Conservation (phyloP, 2,329 filamentous ascomycete species). For the Stachybotrys chlorohalonatus region DNA sequence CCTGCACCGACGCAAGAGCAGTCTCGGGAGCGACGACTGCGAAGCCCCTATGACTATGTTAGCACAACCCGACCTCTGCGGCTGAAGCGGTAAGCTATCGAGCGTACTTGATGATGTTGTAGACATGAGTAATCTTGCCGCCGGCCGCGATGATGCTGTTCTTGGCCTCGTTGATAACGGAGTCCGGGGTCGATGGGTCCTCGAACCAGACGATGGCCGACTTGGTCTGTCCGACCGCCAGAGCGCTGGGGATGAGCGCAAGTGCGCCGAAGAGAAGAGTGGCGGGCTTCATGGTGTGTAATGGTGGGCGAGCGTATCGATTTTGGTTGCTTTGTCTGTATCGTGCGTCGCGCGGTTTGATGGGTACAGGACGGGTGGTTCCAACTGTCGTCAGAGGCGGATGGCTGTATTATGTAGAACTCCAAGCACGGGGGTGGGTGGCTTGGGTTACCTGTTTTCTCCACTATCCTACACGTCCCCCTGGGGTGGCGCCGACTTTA, state of each 20-base stretch:
- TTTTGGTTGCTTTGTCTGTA: background rate
- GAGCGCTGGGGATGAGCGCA: conserved; percentile 46
- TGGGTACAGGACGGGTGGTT: background rate
- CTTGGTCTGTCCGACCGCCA: conserved; percentile 59
- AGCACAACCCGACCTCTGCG: conserved; percentile 8
- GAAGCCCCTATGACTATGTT: conserved; percentile 54
- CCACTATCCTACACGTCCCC: background rate
- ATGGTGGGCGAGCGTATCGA: background rate
- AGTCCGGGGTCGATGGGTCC: conserved; percentile 52
- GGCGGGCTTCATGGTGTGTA: conserved; percentile 53
- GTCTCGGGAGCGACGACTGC: conserved; percentile 63
- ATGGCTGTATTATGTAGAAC: background rate
- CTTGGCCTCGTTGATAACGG: conserved; percentile 62
- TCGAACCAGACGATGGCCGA: conserved; percentile 74
- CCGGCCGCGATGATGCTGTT: conserved; percentile 59
- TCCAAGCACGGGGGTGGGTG: background rate
- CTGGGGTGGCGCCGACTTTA: background rate
- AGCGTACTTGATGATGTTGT: conserved; percentile 57
- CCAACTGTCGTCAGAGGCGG: background rate
- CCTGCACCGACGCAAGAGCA: conserved; percentile 57
- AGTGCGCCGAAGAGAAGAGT: conserved; percentile 45
- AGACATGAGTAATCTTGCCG: conserved; percentile 72
- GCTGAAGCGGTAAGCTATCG: background rate
- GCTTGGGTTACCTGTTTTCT: background rate
- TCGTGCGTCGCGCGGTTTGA: background rate